These are phyloP conservation scores for Exophiala bonariae DNA, from an alignment of 2,329 filamentous ascomycete genomes.

Conservation along the genomic window DNA sequence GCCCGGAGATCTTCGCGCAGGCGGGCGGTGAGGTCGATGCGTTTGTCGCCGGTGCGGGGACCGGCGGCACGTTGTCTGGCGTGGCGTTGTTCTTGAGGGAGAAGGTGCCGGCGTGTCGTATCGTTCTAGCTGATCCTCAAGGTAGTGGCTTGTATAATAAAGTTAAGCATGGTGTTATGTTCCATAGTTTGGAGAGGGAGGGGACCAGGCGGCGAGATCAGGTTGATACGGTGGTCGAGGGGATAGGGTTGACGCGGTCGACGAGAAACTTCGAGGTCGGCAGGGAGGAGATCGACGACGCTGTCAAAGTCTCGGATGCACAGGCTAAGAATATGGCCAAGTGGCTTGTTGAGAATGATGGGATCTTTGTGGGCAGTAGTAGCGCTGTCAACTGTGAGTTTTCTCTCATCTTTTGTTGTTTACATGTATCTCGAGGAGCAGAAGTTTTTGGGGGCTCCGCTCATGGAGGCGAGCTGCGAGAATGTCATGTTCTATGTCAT, in stretches of 20 bases:
- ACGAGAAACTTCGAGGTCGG: constrained; percentile 91
- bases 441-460: background rate
- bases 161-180: constrained; percentile 93
- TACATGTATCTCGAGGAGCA: background rate
- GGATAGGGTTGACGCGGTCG: constrained; percentile 91
- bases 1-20: constrained; percentile 84
- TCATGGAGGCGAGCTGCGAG: background rate
- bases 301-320: constrained; percentile 80
- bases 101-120: constrained; percentile 59
- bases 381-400: constrained; percentile 87
- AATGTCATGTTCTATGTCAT: background rate
- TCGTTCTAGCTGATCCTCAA: constrained; percentile 90
- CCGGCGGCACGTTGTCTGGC: constrained; percentile 88
- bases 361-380: constrained; percentile 90
- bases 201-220: constrained; percentile 86
- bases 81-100: constrained; percentile 82
- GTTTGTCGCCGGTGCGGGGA: constrained; percentile 83
- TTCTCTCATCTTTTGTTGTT: constrained; percentile 1
- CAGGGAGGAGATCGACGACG: constrained; percentile 82
- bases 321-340: constrained; percentile 93
- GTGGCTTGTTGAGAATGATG: constrained; percentile 93
- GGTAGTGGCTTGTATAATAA: constrained; percentile 92
- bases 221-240: constrained; percentile 94
- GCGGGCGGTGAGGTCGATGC: constrained; percentile 74
- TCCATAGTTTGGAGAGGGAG: constrained; percentile 82